phyloP scores from a whole-genome alignment of 148 eudicot species.

The Camellia sinensis region DNA sequence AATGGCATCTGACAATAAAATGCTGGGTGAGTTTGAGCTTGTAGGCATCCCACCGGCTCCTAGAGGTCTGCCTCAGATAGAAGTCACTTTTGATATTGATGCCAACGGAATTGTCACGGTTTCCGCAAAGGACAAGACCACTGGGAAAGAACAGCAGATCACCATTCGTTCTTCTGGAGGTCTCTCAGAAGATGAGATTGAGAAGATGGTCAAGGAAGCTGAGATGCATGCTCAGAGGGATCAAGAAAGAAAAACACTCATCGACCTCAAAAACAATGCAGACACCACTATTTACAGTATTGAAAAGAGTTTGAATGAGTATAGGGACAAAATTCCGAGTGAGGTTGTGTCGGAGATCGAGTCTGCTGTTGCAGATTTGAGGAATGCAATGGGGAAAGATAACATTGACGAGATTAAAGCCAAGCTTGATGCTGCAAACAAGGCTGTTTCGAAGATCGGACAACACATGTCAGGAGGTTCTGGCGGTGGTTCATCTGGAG shows the following conservation, averaged over 20 bases:
- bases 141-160: constrained; percentile 84
- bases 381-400: constrained; percentile 57
- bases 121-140: constrained; percentile 90
- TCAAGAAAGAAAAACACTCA: constrained; percentile 72
- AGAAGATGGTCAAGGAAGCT: constrained; percentile 89
- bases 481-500: constrained; percentile 37
- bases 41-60: constrained; percentile 97
- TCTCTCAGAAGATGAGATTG: constrained; percentile 79
- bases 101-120: constrained; percentile 95
- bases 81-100: constrained; percentile 95
- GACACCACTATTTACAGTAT: constrained; percentile 88
- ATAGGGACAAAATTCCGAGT: constrained; percentile 68
- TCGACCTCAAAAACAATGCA: constrained; percentile 74
- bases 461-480: constrained; percentile 78
- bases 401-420: constrained; percentile 72
- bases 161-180: constrained; percentile 91
- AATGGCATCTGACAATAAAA: constrained; percentile 90
- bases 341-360: constrained; percentile 78
- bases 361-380: constrained; percentile 67
- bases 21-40: constrained; percentile 90
- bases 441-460: constrained; percentile 92
- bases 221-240: constrained; percentile 86
- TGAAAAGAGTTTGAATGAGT: constrained; percentile 79
- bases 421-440: constrained; percentile 77
- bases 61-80: constrained; percentile 90